phyloP scores from a whole-genome alignment of 2,329 filamentous ascomycete species.

The Daldinia sp. region DNA sequence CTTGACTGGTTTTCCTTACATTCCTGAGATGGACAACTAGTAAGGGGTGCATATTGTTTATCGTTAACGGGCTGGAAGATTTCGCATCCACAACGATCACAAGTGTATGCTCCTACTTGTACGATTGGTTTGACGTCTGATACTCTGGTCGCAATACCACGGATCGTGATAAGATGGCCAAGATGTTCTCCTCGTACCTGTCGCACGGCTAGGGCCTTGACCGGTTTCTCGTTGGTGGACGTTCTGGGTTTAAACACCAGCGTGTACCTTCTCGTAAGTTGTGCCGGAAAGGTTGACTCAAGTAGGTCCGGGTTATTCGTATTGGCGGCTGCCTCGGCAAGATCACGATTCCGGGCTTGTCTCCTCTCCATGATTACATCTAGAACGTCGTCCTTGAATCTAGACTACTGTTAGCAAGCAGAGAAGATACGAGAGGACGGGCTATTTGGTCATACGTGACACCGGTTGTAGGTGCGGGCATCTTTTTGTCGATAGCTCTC shows the following conservation, averaged over 20 bases:
- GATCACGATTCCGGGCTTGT: slow-evolving; percentile 82
- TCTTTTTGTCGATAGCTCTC: slow-evolving; percentile 83
- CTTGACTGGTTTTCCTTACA: slow-evolving; percentile 91
- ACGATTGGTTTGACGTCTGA: slow-evolving; percentile 98
- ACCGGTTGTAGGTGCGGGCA: slow-evolving; percentile 81
- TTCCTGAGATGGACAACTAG: slow-evolving; percentile 87
- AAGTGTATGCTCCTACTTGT: slow-evolving; percentile 98
- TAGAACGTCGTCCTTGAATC: slow-evolving; percentile 96
- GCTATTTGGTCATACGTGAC: slow-evolving; percentile 66
- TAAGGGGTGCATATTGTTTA: slow-evolving; percentile 88
- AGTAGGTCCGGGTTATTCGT: slow-evolving; percentile 70
- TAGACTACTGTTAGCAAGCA: slow-evolving; percentile 51
- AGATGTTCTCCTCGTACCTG: slow-evolving; percentile 93
- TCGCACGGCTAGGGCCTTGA: slow-evolving; percentile 82
- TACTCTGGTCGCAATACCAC: slow-evolving; percentile 92
- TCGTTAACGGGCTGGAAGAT: slow-evolving; percentile 96
- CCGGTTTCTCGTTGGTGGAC: slow-evolving; percentile 69
- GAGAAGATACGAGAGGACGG: background rate
- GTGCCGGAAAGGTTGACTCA: slow-evolving; percentile 85
- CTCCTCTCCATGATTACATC: slow-evolving; percentile 96
- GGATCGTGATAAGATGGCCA: slow-evolving; percentile 90
- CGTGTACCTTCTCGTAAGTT: slow-evolving; percentile 92
- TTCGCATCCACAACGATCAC: slow-evolving; percentile 94
- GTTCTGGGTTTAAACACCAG: slow-evolving; percentile 94
- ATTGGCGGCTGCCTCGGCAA: slow-evolving; percentile 72